Conservation (phyloP, 2,329 filamentous ascomycete genomes). For the Fusarium proliferatum region DNA sequence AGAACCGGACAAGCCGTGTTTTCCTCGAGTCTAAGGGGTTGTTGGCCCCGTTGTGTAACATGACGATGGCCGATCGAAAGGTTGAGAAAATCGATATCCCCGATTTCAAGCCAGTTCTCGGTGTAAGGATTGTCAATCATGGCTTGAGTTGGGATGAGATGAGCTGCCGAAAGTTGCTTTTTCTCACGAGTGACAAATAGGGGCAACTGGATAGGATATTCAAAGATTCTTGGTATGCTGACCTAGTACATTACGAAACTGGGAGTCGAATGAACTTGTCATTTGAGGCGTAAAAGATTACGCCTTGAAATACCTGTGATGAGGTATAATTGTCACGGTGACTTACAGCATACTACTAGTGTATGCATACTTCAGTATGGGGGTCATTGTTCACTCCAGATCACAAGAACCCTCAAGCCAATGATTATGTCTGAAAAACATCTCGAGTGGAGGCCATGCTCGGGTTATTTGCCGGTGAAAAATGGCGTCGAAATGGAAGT, state of each 20-base stretch:
- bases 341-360: background rate
- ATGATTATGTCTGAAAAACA: slow-evolving; percentile 11
- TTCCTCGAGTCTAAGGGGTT: slow-evolving; percentile 1
- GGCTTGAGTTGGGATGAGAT: background rate
- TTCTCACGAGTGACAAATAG: background rate
- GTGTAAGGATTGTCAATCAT: slow-evolving; percentile 4
- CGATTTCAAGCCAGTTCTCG: slow-evolving; percentile 1
- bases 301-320: background rate
- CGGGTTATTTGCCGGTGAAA: slow-evolving; percentile 10
- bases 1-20: background rate
- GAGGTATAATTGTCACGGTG: background rate
- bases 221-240: background rate
- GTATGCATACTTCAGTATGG: background rate
- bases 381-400: background rate
- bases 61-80: background rate
- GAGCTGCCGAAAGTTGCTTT: slow-evolving; percentile 27
- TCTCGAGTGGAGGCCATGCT: slow-evolving; percentile 9
- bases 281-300: background rate
- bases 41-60: slow-evolving; percentile 25
- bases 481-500: slow-evolving; percentile 2
- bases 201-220: background rate
- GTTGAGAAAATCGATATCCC: background rate
- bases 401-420: background rate
- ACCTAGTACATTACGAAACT: background rate
- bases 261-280: background rate